A percentile compares a stretch with the other conserved stretches of the same genome.
These are phyloP conservation scores for Berkeleyomyces rouxiae DNA, from an alignment of 2,329 filamentous ascomycete species.

Conservation along the genomic window DNA sequence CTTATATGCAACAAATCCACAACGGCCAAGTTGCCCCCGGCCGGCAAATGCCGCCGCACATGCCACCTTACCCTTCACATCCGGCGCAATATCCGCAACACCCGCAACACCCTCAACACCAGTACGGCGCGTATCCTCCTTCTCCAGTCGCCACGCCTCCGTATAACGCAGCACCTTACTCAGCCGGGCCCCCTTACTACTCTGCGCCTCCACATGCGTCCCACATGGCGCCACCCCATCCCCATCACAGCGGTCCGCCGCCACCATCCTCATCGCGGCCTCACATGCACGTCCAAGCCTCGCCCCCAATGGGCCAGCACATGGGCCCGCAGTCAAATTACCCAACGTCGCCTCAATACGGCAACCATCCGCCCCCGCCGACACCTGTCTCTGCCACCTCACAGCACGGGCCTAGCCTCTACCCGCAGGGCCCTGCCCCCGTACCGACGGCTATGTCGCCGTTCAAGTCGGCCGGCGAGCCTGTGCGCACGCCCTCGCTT, in stretches of 20 bases:
- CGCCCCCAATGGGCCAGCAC: conserved; percentile 21
- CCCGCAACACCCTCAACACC: conserved; percentile 20
- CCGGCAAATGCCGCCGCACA: conserved; percentile 16
- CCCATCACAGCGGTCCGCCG: conserved; percentile 8
- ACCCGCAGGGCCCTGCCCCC: not conserved
- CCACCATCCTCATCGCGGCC: conserved; percentile 9
- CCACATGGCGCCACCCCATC: conserved; percentile 19
- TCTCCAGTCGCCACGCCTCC: conserved; percentile 39
- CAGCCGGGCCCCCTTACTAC: conserved; percentile 20
- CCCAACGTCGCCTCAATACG: conserved; percentile 15
- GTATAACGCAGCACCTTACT: conserved; percentile 26
- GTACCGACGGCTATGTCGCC: conserved; percentile 13
- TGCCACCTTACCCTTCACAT: conserved; percentile 19
- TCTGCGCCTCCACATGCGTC: conserved; percentile 15
- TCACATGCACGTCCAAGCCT: conserved; percentile 14
- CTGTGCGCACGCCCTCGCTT: conserved; percentile 16
- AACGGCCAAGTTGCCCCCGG: conserved; percentile 16
- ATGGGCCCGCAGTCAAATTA: conserved; percentile 20
- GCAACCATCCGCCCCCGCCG: conserved; percentile 21
- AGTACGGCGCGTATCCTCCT: conserved; percentile 21
- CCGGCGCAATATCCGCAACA: conserved; percentile 23
- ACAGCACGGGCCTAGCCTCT: conserved; percentile 16
- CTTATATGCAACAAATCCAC: conserved; percentile 21
- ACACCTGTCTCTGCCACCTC: conserved; percentile 14
- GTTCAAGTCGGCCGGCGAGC: conserved; percentile 6